Conservation (phyloP, 495 filamentous ascomycete genomes). For the Polyplosphaeria fusca region DNA sequence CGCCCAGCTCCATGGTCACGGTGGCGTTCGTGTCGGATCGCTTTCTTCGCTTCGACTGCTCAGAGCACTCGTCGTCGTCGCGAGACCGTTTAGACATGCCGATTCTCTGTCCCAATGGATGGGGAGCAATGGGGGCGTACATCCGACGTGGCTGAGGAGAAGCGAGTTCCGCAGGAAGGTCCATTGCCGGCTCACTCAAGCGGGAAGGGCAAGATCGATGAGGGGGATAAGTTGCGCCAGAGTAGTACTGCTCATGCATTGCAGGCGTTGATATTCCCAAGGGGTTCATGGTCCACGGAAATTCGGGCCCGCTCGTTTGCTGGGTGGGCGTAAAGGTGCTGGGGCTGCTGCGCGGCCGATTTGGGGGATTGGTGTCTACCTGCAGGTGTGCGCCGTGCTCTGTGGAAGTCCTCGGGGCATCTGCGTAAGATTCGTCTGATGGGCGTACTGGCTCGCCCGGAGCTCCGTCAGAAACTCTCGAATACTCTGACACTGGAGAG, state of each 20-base stretch:
- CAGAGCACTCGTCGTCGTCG: constrained; percentile 35
- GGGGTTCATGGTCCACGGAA: constrained; percentile 37
- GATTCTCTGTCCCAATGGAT: constrained; percentile 29
- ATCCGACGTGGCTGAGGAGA: constrained; percentile 38
- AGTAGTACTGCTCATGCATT: constrained; percentile 33
- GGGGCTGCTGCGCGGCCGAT: constrained; percentile 40
- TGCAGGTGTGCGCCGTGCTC: constrained; percentile 24
- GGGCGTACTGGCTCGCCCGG: constrained; percentile 9
- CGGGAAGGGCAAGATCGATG: constrained; percentile 29
- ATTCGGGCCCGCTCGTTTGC: constrained; percentile 24
- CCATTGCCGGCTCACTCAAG: constrained; percentile 24
- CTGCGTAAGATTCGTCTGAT: constrained; percentile 7
- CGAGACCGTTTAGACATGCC: constrained; percentile 33
- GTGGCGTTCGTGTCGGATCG: constrained; percentile 36
- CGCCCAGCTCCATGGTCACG: constrained; percentile 44
- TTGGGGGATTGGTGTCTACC: constrained; percentile 22
- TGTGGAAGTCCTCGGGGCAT: constrained; percentile 1
- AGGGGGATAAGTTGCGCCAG: constrained; percentile 19
- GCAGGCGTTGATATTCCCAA: constrained; percentile 38
- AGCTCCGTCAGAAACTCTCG: constrained; percentile 17
- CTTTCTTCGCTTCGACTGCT: constrained; percentile 33
- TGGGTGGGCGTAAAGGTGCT: constrained; percentile 40
- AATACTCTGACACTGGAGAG: constrained; percentile 26
- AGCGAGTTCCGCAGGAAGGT: constrained; percentile 30
- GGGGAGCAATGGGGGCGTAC: constrained; percentile 39